A percentile compares a stretch with the other conserved stretches of the same genome.
phyloP scores from a whole-genome alignment of 1,284 basidiomycete genomes.

The Fistulinella cinereoalba region DNA sequence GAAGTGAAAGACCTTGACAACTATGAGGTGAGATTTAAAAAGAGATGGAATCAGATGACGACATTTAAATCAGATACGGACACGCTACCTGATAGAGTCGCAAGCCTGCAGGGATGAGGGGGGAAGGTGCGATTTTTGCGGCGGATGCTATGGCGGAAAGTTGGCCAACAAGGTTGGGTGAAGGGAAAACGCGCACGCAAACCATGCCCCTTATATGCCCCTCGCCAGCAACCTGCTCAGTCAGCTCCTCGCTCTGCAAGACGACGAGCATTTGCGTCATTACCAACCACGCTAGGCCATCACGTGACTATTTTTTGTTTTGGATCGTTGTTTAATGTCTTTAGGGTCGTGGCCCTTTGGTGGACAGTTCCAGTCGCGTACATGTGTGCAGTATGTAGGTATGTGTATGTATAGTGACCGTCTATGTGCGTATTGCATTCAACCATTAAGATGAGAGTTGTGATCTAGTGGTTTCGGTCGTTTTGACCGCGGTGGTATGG shows the following conservation, averaged over 20 bases:
- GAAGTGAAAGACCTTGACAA: conserved; percentile 48
- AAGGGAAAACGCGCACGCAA: background rate
- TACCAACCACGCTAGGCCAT: no score
- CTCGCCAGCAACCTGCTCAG: conserved; percentile 8
- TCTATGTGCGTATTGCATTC: no score
- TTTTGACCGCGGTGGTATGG: no score
- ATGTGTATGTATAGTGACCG: no score
- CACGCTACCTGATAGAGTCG: conserved; percentile 34
- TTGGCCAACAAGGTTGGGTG: conserved; percentile 9
- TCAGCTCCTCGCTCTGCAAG: conserved; percentile 13
- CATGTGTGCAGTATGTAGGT: no score
- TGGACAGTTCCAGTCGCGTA: no score
- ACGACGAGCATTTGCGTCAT: no score
- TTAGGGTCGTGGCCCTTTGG: no score
- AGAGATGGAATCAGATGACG: conserved; percentile 11
- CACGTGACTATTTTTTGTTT: no score
- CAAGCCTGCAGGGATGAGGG: conserved; percentile 5
- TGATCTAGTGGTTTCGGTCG: no score
- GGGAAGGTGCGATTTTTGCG: conserved; percentile 13
- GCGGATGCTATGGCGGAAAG: conserved; percentile 4
- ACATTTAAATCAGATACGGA: background rate
- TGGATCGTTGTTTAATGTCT: no score
- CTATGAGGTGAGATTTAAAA: conserved; percentile 30
- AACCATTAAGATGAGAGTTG: no score
- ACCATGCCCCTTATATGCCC: conserved; percentile 20